These are phyloP conservation scores for Trichocladium uniseriatum DNA, from an alignment of 495 filamentous ascomycete genomes.

Conservation along the genomic window DNA sequence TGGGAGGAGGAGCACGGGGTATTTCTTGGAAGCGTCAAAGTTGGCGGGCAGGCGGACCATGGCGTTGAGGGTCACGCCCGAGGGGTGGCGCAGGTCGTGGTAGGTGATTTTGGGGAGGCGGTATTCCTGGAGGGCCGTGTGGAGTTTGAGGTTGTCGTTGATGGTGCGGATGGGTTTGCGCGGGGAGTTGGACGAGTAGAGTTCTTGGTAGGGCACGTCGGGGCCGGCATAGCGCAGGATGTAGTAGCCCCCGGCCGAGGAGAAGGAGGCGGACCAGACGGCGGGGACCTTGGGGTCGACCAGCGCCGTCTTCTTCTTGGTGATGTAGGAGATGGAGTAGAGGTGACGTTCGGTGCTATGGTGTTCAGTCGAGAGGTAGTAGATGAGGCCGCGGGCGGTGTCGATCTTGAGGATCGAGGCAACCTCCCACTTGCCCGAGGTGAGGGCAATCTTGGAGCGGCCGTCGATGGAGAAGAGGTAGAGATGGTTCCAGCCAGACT, in stretches of 20 bases:
- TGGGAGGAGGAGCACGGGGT: constrained; percentile 46
- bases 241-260: constrained; percentile 42
- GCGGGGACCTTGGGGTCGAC: constrained; percentile 41
- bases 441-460: constrained; percentile 37
- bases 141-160: constrained; percentile 40
- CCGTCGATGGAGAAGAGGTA: constrained; percentile 46
- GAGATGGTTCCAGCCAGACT: constrained; percentile 46
- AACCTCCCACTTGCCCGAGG: constrained; percentile 49
- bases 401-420: constrained; percentile 42
- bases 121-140: constrained; percentile 37
- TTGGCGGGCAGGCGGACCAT: constrained; percentile 41
- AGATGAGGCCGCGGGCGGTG: constrained; percentile 36
- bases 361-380: constrained; percentile 47
- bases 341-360: constrained; percentile 48
- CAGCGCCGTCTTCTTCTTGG: constrained; percentile 38
- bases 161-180: constrained; percentile 38
- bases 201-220: constrained; percentile 46
- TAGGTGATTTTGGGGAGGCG: constrained; percentile 43
- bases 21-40: constrained; percentile 43
- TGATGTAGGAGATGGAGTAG: constrained; percentile 42
- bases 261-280: constrained; percentile 47
- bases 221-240: constrained; percentile 48
- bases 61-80: constrained; percentile 40
- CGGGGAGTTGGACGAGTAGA: constrained; percentile 40
- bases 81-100: constrained; percentile 39